These are phyloP conservation scores for Rhynchospora breviuscula DNA, from an alignment of 176 grass and related monocot species.

Conservation along the genomic window DNA sequence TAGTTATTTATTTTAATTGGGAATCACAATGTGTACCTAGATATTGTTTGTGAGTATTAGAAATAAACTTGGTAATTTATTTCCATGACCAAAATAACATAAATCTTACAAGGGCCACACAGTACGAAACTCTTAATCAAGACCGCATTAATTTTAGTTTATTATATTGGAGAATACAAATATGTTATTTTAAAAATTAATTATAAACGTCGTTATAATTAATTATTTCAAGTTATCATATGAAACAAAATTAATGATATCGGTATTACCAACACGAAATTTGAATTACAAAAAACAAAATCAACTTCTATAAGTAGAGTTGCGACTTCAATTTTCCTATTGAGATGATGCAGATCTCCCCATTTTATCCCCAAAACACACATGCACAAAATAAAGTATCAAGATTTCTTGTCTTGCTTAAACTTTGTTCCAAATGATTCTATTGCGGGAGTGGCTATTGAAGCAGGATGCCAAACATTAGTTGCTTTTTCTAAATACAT, in stretches of 20 bases:
- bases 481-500: constrained; percentile 54
- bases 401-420: neutral
- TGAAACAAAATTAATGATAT: neutral
- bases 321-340: neutral
- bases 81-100: too few species aligned
- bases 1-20: too few species aligned
- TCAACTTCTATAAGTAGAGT: neutral
- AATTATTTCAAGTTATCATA: too few species aligned
- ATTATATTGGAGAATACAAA: too few species aligned
- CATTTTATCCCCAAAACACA: neutral
- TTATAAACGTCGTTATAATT: too few species aligned
- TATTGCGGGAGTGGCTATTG: constrained; percentile 48
- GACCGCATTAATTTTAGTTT: too few species aligned
- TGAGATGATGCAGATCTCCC: neutral
- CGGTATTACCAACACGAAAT: neutral
- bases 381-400: neutral
- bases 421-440: neutral
- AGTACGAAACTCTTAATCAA: too few species aligned
- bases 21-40: too few species aligned
- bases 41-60: too few species aligned
- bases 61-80: too few species aligned
- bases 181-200: too few species aligned
- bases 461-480: constrained; percentile 68
- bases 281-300: neutral
- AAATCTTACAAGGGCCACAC: too few species aligned